Evolutionary conservation across 148 eudicot genomes (phyloP), one percentile per base, ranked within the genome.

Genomic region (Vaccinium corymbosum): DNA sequence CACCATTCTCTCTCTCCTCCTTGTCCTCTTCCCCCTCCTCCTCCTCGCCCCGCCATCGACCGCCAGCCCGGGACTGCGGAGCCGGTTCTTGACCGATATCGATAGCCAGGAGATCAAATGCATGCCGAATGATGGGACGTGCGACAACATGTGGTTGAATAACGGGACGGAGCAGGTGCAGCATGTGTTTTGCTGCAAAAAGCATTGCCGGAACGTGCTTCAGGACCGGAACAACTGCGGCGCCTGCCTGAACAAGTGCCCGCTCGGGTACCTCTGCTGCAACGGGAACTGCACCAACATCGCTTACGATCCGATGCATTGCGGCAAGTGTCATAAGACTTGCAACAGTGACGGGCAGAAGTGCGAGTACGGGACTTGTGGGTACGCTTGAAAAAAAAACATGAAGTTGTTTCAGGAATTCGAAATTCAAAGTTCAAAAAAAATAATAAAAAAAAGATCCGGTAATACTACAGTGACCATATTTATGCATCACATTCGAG

Each of bases 151-250:
- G 10, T 76, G 59, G 46, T 89, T 87, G 1, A 88, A 88, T 62
- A 80, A 85, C 0, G 89, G 88, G 2, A 84, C 86, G 1, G 13
- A 78, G 84, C 62, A 27, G 87, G 51, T n/a, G 87, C 2, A n/a
- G 87, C 2, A n/a, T 2, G 19, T 62, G 6, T 74, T 83, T 7
- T 90, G 92, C 52, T 88, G 90, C 88, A 80, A 90, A 81, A 88
- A 61, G 27, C 92, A 88, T 52, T 90, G 90, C 79, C 81, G 90
- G 49, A 86, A 90, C 17, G 83, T 90, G 49, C 88, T 84, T 0
- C 80, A 73, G 0, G 89, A 88, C 80, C 53, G 48, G 48, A 85
- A 87, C 71, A 87, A 90, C 81, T 90, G 92, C 71, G 89, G 92
- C 29, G 12, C 1, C 38, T 88, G 92, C 64, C 83, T 85, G 25